Conservation (phyloP, 176 grass and related monocot genomes). For the Aechmea fasciata region DNA sequence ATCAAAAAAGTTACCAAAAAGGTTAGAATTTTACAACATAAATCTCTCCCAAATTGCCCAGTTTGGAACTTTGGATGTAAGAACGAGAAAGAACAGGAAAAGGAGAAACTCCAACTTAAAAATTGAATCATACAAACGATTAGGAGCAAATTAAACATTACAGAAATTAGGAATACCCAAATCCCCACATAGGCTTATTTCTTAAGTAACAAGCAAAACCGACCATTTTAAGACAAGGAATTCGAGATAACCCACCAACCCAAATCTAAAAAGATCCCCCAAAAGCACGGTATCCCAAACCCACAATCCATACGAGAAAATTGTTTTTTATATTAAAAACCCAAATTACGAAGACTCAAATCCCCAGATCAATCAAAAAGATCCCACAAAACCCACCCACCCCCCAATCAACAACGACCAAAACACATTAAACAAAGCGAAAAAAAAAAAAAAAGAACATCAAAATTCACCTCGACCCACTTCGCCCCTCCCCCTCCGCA, state of each 20-base stretch:
- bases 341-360: background rate
- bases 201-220: background rate
- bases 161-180: background rate
- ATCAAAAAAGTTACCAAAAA: background rate
- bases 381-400: background rate
- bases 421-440: background rate
- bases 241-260: background rate
- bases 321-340: too few species aligned
- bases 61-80: too few species aligned
- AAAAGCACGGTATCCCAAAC: background rate
- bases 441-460: background rate
- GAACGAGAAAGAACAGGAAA: background rate
- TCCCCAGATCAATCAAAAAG: background rate
- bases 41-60: too few species aligned
- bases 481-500: background rate
- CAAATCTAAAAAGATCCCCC: background rate
- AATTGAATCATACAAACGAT: too few species aligned
- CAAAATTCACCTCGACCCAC: conserved; percentile 8
- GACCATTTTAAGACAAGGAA: background rate
- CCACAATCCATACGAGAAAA: background rate
- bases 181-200: too few species aligned
- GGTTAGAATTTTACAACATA: too few species aligned
- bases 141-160: background rate
- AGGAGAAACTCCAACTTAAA: background rate
- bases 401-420: background rate